Evolutionary conservation across 2,329 filamentous ascomycete genomes (phyloP), one percentile per base, ranked within the genome.

Genomic region (Tolypocladium nubicola): DNA sequence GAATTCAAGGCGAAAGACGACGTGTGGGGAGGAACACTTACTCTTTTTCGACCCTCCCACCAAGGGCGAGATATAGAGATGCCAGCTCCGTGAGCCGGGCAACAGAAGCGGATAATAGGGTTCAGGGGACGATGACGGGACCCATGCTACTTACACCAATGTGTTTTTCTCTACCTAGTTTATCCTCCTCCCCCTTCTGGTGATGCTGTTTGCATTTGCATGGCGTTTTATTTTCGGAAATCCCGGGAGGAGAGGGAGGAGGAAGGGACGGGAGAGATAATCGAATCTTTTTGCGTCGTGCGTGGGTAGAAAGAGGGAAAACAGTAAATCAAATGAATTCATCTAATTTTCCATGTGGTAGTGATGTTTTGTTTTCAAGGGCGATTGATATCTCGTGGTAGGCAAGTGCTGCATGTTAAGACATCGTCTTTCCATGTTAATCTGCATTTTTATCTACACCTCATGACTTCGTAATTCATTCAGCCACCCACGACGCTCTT

Each of bases 201-300:
- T 68, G 68, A 71, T 72, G 69, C 68, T 65, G 67, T 71, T 71
- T 71, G 69, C 69, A 71, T 71, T 71, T 72, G 67, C 67, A 70
- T 66, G 70, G 70, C 70, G 70, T 72, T 72, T 63, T 13, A 57
- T 45, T 59, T 56, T 57, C 55, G 58, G 52, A 55, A 53, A 53
- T 45, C 47, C 35, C 7, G 43, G 26, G 41, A 58, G 67, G 59
- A 55, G 37, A 64, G 66, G 61, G 66, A 65, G 65, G 65, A 62
- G 60, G 64, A 62, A 61, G 63, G 62, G 62, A 59, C 21, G 41
- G 21, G 41, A 37, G 47, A 52, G 47, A 52, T 37, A 21, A 13
- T 52, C 30, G 14, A 52, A 21, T 21, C 19, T 21, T 52, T 52
- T 37, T 33, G 47, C 47, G 30, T 21, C 30, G 47, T 14, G 26